These are phyloP conservation scores for Globisporangium lucens DNA, from an alignment of 352 stramenopile genomes.

Conservation along the genomic window DNA sequence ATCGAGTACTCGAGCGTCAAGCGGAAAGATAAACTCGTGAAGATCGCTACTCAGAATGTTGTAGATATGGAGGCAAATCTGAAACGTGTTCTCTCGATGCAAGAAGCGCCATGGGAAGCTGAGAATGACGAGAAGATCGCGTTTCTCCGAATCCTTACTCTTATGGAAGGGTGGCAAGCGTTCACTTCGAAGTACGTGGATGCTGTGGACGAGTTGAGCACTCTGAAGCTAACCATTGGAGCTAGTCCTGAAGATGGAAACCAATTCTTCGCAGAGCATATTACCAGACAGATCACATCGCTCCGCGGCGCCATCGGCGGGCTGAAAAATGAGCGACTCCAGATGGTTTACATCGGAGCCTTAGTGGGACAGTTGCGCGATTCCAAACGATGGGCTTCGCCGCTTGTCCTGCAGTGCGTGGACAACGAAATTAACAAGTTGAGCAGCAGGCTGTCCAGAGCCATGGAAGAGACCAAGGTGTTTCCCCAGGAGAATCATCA, in stretches of 20 bases:
- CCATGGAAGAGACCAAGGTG: conserved; percentile 39
- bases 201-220: conserved; percentile 31
- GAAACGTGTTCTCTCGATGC: conserved; percentile 17
- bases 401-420: conserved; percentile 24
- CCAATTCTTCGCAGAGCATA: conserved; percentile 36
- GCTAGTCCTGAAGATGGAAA: conserved; percentile 37
- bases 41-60: conserved; percentile 45
- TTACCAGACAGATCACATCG: conserved; percentile 17
- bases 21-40: conserved; percentile 54
- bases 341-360: conserved; percentile 32
- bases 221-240: conserved; percentile 40
- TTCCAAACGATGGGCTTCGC: conserved; percentile 33
- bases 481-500: conserved; percentile 24
- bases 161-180: conserved; percentile 40
- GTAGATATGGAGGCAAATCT: conserved; percentile 30
- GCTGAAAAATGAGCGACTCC: conserved; percentile 16
- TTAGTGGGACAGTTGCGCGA: conserved; percentile 35
- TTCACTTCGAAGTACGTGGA: conserved; percentile 44
- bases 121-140: not conserved
- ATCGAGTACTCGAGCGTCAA: conserved; percentile 36
- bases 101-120: conserved; percentile 22
- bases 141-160: conserved; percentile 32
- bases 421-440: conserved; percentile 24
- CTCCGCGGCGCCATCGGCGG: conserved; percentile 15
- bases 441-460: conserved; percentile 22